Evolutionary conservation across 148 eudicot species (phyloP), one percentile per base, ranked within the genome.

Genomic region (Vaccinium myrtillus): DNA sequence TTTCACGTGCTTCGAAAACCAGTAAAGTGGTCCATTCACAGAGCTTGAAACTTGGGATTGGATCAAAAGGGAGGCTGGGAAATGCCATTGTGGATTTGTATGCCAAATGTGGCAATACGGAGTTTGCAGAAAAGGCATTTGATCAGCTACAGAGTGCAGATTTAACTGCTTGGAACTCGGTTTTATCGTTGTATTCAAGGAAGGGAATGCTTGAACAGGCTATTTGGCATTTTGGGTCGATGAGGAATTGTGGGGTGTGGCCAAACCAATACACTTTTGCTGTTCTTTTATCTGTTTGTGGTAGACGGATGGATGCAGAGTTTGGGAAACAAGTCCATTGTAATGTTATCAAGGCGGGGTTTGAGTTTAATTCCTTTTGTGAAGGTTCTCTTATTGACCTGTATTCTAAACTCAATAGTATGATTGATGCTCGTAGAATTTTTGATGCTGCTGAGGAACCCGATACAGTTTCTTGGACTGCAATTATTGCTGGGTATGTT

Each of bases 381-480:
- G 94, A 89, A 83, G 94, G 98, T 87, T 91, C 98, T 16, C 88
- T 96, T 82, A 86, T 94, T 83, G 98, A 93, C 82, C 89, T 96
- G 92, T 96, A 96, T 90, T 92, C 92, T 36, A 96, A 94, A 86
- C 87, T 93, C 83, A 79, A 87, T 43, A 73, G 58, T 67, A 65
- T 94, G 75, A 69, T 36, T 50, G 94, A 90, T 85, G 98, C 98
- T 27, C 88, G 87, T 82, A 89, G 81, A 83, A 84, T 96, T 88
- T 92, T 94, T 88, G 94, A 94, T 84, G 85, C 79, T 46, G 81
- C 86, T 10, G 82, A 82, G 14, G 84, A 76, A 49, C 93, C 94
- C 0, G 92, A 91, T 88, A 90, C 89, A 59, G 91, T 92, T 80
- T 91, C 95, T 18, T 94, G 94, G 93, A 96, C 99, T 73, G 92